phyloP scores from a whole-genome alignment of 192 early-diverging fungal genomes.

The Rhizophagus sp. region DNA sequence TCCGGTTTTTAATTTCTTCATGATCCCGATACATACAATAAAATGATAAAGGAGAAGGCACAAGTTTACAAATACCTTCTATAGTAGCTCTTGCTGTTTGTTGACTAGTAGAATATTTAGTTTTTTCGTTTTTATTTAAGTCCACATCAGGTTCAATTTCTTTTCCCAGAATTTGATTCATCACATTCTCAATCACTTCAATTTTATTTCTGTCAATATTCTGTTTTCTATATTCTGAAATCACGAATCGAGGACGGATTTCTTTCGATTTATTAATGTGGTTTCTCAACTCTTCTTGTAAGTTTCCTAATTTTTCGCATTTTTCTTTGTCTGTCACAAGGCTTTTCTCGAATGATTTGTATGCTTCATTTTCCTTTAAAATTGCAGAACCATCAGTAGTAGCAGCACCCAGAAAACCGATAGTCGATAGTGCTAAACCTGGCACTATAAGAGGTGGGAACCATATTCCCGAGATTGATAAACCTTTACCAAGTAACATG shows the following conservation, averaged over 20 bases:
- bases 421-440: neutral
- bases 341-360: neutral
- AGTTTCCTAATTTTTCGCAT: neutral
- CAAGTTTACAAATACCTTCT: neutral
- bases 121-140: neutral
- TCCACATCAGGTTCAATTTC: neutral
- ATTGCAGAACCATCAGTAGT: neutral
- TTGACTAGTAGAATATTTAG: neutral
- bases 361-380: constrained; percentile 2
- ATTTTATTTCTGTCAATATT: neutral
- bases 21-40: constrained; percentile 6
- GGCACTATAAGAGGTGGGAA: neutral
- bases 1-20: neutral
- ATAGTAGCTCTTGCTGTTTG: neutral
- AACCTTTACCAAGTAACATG: neutral
- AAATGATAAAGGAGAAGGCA: constrained; percentile 11
- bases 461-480: constrained; percentile 13
- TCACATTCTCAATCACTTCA: neutral
- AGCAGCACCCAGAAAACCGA: neutral
- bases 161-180: neutral
- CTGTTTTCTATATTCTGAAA: constrained; percentile 1
- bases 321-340: constrained; percentile 6
- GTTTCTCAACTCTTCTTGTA: neutral
- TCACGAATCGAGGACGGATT: neutral
- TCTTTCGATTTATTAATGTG: neutral